phyloP scores from a whole-genome alignment of 352 stramenopile species.

The Phytophthora citricola region DNA sequence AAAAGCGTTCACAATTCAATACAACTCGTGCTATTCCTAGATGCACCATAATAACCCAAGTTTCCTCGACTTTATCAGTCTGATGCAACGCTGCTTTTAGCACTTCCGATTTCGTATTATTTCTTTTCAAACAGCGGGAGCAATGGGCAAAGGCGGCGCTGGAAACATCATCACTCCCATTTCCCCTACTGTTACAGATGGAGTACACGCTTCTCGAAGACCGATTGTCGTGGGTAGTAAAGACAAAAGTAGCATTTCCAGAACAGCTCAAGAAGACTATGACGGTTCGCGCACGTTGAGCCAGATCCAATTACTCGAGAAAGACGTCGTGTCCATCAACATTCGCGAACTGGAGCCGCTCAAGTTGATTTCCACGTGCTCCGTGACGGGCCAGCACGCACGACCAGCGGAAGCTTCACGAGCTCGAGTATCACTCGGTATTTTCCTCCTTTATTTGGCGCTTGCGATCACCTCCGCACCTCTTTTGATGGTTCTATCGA shows the following conservation, averaged over 20 bases:
- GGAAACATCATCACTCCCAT: slow-evolving; percentile 8
- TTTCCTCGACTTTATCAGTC: no score
- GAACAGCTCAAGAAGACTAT: neutral
- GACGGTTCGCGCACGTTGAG: slow-evolving; percentile 20
- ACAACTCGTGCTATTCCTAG: no score
- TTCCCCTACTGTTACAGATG: slow-evolving; percentile 3
- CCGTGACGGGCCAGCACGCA: neutral
- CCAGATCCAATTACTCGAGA: slow-evolving; percentile 26
- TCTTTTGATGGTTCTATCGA: slow-evolving; percentile 43
- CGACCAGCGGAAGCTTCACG: slow-evolving; percentile 26
- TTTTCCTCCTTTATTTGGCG: slow-evolving; percentile 40
- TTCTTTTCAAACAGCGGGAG: neutral
- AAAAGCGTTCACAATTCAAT: no score
- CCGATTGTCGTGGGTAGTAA: slow-evolving; percentile 7
- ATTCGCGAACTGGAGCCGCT: slow-evolving; percentile 27
- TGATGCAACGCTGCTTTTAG: no score
- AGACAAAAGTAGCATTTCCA: neutral
- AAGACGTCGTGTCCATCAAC: slow-evolving; percentile 35
- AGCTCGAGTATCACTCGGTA: slow-evolving; percentile 25
- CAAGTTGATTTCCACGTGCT: slow-evolving; percentile 6
- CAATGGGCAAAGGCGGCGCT: slow-evolving; percentile 2
- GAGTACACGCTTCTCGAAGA: neutral
- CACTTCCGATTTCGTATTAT: neutral
- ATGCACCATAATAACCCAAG: no score
- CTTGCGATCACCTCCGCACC: slow-evolving; percentile 39